A percentile compares a stretch with the other conserved stretches of the same genome.
Evolutionary conservation across 2,329 filamentous ascomycete species (phyloP).

Genomic region (Xylariales sp.): DNA sequence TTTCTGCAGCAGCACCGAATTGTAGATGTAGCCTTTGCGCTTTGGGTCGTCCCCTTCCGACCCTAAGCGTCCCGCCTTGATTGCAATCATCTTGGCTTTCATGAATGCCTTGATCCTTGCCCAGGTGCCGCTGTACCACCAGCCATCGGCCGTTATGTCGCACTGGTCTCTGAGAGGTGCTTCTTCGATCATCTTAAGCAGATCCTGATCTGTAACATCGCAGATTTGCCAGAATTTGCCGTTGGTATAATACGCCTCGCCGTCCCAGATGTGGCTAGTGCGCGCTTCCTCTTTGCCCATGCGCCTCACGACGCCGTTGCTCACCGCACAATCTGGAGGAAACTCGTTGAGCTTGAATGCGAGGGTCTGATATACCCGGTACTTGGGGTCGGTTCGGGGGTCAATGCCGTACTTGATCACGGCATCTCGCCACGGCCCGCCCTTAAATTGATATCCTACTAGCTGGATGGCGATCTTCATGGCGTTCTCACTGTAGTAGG

Average conservation of each 20-base stretch:
- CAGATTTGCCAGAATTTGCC: conserved; percentile 94
- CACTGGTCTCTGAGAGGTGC: conserved; percentile 55
- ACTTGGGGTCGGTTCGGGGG: conserved; percentile 71
- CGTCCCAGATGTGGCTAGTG: conserved; percentile 76
- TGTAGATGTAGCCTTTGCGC: conserved; percentile 31
- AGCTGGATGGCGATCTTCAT: conserved; percentile 77
- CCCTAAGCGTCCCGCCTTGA: conserved; percentile 52
- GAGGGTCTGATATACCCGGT: conserved; percentile 81
- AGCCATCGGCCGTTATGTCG: conserved; percentile 66
- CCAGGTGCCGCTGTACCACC: conserved; percentile 78
- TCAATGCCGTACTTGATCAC: conserved; percentile 84
- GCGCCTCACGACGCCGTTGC: conserved; percentile 35
- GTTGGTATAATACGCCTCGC: conserved; percentile 67
- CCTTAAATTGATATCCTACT: conserved; percentile 86
- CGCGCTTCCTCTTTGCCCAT: conserved; percentile 32
- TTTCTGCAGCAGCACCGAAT: conserved; percentile 30
- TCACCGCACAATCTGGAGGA: conserved; percentile 44
- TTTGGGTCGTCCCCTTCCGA: conserved; percentile 34
- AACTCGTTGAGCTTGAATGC: conserved; percentile 64
- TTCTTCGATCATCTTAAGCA: conserved; percentile 62
- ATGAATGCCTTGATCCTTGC: conserved; percentile 83
- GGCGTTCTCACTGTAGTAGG: conserved; percentile 46
- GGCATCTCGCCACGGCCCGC: conserved; percentile 86
- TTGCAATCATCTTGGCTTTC: conserved; percentile 75
- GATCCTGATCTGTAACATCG: conserved; percentile 79